Conservation (phyloP, 192 early-diverging fungal genomes). For the Linderina pennispora region DNA sequence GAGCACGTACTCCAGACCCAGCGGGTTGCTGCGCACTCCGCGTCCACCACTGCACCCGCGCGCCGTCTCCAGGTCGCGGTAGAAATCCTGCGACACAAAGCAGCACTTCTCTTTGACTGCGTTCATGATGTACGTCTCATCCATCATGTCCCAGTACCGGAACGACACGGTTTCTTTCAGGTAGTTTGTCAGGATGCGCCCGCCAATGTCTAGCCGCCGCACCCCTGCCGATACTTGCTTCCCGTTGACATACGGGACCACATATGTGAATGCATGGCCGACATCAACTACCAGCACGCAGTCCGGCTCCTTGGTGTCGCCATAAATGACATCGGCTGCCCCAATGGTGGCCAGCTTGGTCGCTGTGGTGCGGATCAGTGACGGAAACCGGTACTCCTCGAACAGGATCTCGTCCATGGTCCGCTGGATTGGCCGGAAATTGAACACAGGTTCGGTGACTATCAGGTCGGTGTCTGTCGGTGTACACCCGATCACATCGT, state of each 20-base stretch:
- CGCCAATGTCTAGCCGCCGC: slow-evolving; percentile 73
- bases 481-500: slow-evolving; percentile 56
- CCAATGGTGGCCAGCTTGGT: slow-evolving; percentile 5
- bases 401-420: slow-evolving; percentile 78
- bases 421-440: slow-evolving; percentile 64
- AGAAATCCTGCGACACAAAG: slow-evolving; percentile 65
- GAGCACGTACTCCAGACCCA: slow-evolving; percentile 38
- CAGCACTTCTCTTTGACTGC: slow-evolving; percentile 81
- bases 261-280: slow-evolving; percentile 77
- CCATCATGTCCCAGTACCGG: slow-evolving; percentile 92
- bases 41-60: slow-evolving; percentile 42
- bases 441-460: slow-evolving; percentile 75
- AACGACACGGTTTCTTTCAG: slow-evolving; percentile 91
- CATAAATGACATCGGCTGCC: slow-evolving; percentile 7
- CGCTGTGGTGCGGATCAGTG: slow-evolving; percentile 20
- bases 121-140: slow-evolving; percentile 81
- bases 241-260: slow-evolving; percentile 60
- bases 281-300: slow-evolving; percentile 70
- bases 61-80: slow-evolving; percentile 52
- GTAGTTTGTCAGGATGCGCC: slow-evolving; percentile 81
- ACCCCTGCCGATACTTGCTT: slow-evolving; percentile 53
- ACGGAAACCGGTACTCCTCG: slow-evolving; percentile 74
- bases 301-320: slow-evolving; percentile 25
- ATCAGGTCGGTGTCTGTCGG: slow-evolving; percentile 56
- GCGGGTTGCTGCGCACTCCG: neutral